Evolutionary conservation across 306 rosid genomes (phyloP), one percentile per base, ranked within the genome.

Genomic region (Acacia crassicarpa): DNA sequence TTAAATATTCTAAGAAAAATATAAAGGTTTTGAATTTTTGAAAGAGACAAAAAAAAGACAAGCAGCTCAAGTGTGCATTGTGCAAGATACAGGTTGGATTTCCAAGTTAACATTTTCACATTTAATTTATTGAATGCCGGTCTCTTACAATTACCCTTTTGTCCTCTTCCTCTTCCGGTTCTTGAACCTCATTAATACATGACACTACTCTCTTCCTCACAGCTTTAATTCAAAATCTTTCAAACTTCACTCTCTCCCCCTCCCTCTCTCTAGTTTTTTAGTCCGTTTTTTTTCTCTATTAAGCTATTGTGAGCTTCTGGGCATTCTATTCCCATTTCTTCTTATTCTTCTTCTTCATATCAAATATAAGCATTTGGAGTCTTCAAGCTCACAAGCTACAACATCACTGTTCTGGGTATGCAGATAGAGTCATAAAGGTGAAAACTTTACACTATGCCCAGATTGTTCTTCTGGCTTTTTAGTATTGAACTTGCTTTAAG

Each of bases 151-250:
- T 86, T 72, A 88, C 90, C 81, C 87, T 84, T 76, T 83, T 83
- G 91, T 89, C 89, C 89, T 89, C 88, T 86, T 90, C 90, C 85
- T 73, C 71, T 25, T 10, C 62, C 16, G 43, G 61, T 66, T 78
- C 69, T 86, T 89, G 79, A 88, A 85, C 79, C 74, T 83, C 92
- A 84, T 85, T 79, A 84, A 84, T 81, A 80, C 33, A 0, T 6
- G 32, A 1, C 78, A 3, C 88, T 76, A 22, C 53, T 22, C 72
- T 40, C 48, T 41, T 25, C 22, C 27, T 2, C 83, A 16, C 43
- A 85, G 90, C 97, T 93, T 93, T 90, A 91, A 89, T 93, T 93
- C 91, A 90, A 93, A 91, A 58, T 58, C 86, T 89, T 84, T 72
- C 78, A 85, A 80, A n/a, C 72, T 27, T 20, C 65, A 40, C 72